phyloP scores from a whole-genome alignment of 2,329 filamentous ascomycete genomes.

The Trichoderma sp. region DNA sequence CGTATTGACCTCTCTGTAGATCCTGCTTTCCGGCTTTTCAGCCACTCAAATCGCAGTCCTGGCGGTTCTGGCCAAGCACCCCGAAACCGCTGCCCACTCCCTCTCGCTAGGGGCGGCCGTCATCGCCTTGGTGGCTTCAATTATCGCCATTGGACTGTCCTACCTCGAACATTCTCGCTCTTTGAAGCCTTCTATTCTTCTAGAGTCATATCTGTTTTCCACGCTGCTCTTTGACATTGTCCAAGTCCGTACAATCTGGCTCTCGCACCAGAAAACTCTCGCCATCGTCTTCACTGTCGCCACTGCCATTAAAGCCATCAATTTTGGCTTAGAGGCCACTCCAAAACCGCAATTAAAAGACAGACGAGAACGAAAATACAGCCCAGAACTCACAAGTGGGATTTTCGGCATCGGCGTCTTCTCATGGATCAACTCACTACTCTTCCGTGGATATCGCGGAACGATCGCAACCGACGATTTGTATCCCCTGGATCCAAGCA shows the following conservation, averaged over 20 bases:
- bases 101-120: background rate
- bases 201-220: background rate
- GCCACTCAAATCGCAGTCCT: background rate
- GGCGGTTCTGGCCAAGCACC: background rate
- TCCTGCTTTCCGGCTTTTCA: no score
- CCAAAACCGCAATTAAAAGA: no score
- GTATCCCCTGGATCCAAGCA: no score
- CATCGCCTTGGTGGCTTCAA: slow-evolving; percentile 1
- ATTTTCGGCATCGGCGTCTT: slow-evolving; percentile 16
- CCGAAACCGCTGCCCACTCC: background rate
- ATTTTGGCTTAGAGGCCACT: no score
- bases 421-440: background rate
- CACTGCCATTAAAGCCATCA: no score
- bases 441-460: background rate
- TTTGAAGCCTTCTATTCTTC: slow-evolving; percentile 8
- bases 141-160: slow-evolving; percentile 1
- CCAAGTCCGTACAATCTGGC: no score
- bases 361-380: background rate
- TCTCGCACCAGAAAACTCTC: no score
- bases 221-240: no score
- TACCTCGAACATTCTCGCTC: slow-evolving; percentile 14
- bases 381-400: slow-evolving; percentile 9
- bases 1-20: no score
- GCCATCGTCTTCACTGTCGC: no score
- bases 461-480: background rate